phyloP scores from a whole-genome alignment of 371 early-diverging fungal genomes.

The Fennellomyces sp. region DNA sequence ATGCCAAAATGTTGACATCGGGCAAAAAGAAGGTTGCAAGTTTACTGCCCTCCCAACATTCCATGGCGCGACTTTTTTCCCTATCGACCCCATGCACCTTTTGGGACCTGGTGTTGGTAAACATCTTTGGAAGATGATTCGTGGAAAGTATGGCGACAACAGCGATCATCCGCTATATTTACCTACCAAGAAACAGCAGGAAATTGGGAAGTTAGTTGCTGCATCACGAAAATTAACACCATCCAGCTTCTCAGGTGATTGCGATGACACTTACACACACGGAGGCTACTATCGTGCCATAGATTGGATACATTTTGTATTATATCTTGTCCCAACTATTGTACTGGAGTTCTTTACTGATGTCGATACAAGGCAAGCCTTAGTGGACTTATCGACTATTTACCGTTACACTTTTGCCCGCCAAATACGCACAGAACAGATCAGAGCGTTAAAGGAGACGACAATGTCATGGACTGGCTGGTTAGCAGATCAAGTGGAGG shows the following conservation, averaged over 20 bases:
- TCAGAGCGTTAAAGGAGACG: no score
- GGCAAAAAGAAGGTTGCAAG: no score
- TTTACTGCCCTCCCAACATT: no score
- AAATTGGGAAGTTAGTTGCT: not conserved
- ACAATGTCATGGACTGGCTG: no score
- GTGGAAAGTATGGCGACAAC: not conserved
- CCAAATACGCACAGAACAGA: not conserved
- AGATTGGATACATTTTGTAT: no score
- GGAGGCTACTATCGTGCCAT: slow-evolving; percentile 1
- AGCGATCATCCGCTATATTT: not conserved
- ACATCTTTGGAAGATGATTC: not conserved
- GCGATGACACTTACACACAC: not conserved
- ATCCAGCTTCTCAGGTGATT: not conserved
- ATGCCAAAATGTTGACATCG: no score
- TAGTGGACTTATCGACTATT: slow-evolving; percentile 13
- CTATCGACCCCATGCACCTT: not conserved
- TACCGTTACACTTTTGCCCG: no score
- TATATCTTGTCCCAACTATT: not conserved
- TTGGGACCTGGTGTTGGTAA: not conserved
- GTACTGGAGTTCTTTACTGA: slow-evolving; percentile 34
- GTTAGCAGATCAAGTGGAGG: no score
- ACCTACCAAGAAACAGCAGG: no score
- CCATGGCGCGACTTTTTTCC: not conserved
- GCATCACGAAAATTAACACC: not conserved
- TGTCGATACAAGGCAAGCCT: slow-evolving; percentile 95